Evolutionary conservation across 345 rosid genomes (phyloP), one percentile per base, ranked within the genome.

Genomic region (Citrus mangshanensis): DNA sequence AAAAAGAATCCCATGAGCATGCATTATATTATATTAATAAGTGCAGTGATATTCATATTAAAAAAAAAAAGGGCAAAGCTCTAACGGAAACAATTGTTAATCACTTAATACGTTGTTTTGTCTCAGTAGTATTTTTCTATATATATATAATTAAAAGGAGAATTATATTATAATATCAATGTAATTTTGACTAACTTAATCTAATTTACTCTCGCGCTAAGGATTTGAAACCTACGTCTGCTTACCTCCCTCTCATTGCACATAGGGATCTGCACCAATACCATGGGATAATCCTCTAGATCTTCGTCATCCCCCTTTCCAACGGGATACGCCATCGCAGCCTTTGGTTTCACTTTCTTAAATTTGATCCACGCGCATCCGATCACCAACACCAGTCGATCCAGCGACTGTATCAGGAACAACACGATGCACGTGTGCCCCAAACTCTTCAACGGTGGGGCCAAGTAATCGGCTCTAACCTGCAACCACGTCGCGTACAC

Each of bases 161-260:
- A 46, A 46, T 13, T 46, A 13, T 46, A 13, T 12, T 46, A 46
- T 46, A 46, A 42, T 42, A 10, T 37, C n/a, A 21, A 25, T 49
- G 14, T 10, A 70, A 70, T 25, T 18, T 22, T 16, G 27, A 38
- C 24, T 7, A 70, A 70, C 14, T 73, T 10, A 38, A 28, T 61
- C n/a, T 4, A 9, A 13, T 4, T 24, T 21, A 10, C 27, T 28
- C 4, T 73, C 77, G 82, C 1, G 51, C 51, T 13, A 46, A 46
- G 51, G 18, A 46, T 76, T 70, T 35, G 81, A 77, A 86, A 87
- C 89, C 87, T 82, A 89, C 91, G 79, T 90, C 79, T 74, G 88
- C 97, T 90, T 91, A 95, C 98, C 98, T 95, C 98, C 91, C 81
- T 89, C 91, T 95, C 97, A 81, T 95, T 95, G 89, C 98, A 95